phyloP scores from a whole-genome alignment of 2,329 filamentous ascomycete species.

The Cyphellophora attinorum region DNA sequence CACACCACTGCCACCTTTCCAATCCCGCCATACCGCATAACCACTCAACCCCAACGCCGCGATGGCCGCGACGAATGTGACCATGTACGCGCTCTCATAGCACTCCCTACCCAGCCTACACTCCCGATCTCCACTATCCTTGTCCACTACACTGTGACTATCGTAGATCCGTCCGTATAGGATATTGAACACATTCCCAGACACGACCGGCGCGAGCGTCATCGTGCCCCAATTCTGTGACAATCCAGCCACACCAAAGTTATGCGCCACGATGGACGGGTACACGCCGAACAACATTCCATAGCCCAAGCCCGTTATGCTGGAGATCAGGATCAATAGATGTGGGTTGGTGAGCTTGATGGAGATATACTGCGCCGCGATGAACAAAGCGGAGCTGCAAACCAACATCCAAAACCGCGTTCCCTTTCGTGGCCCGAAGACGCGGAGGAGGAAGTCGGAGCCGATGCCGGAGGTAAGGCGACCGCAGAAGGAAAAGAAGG shows the following conservation, averaged over 20 bases:
- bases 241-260: constrained; percentile 80
- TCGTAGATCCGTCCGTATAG: constrained; percentile 83
- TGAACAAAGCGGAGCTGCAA: constrained; percentile 66
- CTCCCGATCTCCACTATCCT: constrained; percentile 56
- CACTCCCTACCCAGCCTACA: constrained; percentile 72
- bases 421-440: constrained; percentile 60
- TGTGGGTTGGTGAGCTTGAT: constrained; percentile 68
- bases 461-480: constrained; percentile 76
- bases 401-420: constrained; percentile 89
- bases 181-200: constrained; percentile 85
- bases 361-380: constrained; percentile 66
- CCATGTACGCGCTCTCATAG: constrained; percentile 70
- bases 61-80: constrained; percentile 41
- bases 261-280: constrained; percentile 79
- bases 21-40: background rate
- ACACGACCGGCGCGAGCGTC: constrained; percentile 78
- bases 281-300: constrained; percentile 91
- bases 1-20: too few species aligned
- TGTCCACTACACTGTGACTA: constrained; percentile 58
- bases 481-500: constrained; percentile 74
- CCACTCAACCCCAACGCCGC: constrained; percentile 2
- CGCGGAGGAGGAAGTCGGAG: constrained; percentile 80
- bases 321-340: constrained; percentile 66
- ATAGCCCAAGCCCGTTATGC: constrained; percentile 78
- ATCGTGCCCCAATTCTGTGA: constrained; percentile 96